Base-by-base conservation (phyloP, 352 stramenopile genomes). In the Phytopythium vexans region DNA sequence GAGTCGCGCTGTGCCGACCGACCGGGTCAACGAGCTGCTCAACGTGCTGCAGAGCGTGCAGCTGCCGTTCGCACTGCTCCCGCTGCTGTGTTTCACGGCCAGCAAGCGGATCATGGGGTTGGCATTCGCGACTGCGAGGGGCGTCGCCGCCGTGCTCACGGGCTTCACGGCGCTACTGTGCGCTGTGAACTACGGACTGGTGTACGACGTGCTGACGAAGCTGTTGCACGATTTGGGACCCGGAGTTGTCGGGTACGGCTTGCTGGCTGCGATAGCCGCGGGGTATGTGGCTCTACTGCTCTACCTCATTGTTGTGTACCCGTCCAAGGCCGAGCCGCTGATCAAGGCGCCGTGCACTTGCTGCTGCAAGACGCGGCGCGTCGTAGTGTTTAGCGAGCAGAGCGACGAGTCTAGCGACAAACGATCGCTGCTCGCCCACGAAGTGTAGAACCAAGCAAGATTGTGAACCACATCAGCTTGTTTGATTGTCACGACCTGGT, bases 1-100 rank as follows among this genome's bases (percentile, higher is more conserved):
- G 32, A 61, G 77, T 31, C 61, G 68, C 11, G 56, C 75, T 31
- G 78, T 76, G 32, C 34, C 78, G 36, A 85, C 66, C 37, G 86
- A 94, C 50, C 64, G 60, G n/a, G 82, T 95, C 39, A 85, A 89
- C 54, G 75, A 94, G 49, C 70, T 84, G 33, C 68, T 97, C 14
- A 96, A 97, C 45, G 82, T 96, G 3, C 55, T 95, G 38, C 88
- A 97, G 64, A 94, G 77, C 49, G 70, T 96, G 11, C 83, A 94
- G 61, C 67, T 97, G 5, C 88, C 88, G 15, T 95, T 97, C 46
- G 84, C 86, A 11, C 55, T 97, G 33, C 47, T 96, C 7, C 89
- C 89, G 14, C 33, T 97, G 38, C 65, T 97, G 1, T 67, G 74
- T 8, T 95, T 97, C 52, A 89, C 80, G 2, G 60, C 63, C 8